phyloP scores from a whole-genome alignment of 2,329 filamentous ascomycete species.

The Rugonectria rugulosa region DNA sequence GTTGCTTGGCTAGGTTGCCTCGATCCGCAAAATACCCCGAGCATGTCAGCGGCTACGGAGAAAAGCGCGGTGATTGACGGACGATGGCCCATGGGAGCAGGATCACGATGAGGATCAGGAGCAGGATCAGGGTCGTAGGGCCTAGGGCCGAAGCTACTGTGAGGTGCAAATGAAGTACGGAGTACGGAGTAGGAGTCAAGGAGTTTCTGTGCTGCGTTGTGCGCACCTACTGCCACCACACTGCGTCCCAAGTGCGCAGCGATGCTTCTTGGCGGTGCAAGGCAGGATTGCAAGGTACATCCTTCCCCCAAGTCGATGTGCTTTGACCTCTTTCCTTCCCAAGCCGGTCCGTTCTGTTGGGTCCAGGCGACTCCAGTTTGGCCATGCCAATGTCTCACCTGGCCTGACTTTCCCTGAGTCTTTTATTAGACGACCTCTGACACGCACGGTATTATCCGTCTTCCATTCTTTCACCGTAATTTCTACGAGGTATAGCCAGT shows the following conservation, averaged over 20 bases:
- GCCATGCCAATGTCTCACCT: no score
- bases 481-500: no score
- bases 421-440: no score
- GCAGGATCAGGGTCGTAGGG: slow-evolving; percentile 10
- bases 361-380: neutral
- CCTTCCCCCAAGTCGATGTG: no score
- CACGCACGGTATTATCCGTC: no score
- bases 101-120: neutral
- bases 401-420: no score
- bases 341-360: slow-evolving; percentile 1
- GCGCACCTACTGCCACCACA: no score
- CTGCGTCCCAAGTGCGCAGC: no score
- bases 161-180: neutral
- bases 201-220: no score
- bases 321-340: slow-evolving; percentile 14
- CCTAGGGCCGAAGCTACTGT: slow-evolving; percentile 10
- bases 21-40: slow-evolving; percentile 23
- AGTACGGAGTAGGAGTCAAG: neutral
- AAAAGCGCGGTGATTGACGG: neutral
- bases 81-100: neutral
- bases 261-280: neutral
- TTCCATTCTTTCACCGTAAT: no score
- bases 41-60: neutral
- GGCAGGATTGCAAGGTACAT: no score
- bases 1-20: slow-evolving; percentile 5